These are phyloP conservation scores for Vaccinium corymbosum DNA, from an alignment of 148 eudicot species.

Conservation along the genomic window DNA sequence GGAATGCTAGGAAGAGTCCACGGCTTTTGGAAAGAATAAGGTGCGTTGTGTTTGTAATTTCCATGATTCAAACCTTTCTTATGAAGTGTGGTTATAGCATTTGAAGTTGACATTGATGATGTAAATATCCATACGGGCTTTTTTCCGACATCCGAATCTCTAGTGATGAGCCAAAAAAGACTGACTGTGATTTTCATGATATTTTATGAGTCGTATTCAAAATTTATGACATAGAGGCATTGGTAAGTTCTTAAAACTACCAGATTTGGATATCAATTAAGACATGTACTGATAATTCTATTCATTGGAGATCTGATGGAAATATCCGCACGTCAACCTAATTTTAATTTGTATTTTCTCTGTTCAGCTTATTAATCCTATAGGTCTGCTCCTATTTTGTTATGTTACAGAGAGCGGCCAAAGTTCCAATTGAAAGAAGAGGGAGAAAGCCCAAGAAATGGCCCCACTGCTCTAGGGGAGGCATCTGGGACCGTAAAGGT, in stretches of 20 bases:
- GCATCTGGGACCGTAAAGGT: conserved; percentile 81
- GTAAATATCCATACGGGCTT: not conserved
- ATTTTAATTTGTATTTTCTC: not conserved
- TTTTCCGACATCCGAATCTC: conserved; percentile 2
- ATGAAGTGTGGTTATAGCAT: not conserved
- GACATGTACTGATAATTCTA: not conserved
- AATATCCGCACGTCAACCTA: not conserved
- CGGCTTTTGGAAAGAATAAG: conserved; percentile 92
- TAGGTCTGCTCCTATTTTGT: conserved; percentile 7
- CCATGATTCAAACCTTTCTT: not conserved
- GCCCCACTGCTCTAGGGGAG: conserved; percentile 53
- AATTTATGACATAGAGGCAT: not conserved
- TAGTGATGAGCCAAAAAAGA: not conserved
- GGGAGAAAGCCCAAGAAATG: conserved; percentile 50
- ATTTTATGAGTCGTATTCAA: not conserved
- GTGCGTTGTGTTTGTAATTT: conserved; percentile 28
- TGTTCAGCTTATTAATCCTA: not conserved
- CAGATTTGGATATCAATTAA: conserved; percentile 1
- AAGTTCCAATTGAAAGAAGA: conserved; percentile 74
- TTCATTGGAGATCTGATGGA: conserved; percentile 6
- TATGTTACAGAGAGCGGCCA: conserved; percentile 70
- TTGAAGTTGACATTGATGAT: not conserved
- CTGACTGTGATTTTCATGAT: conserved; percentile 6
- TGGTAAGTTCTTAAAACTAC: not conserved
- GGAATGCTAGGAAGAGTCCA: conserved; percentile 80